Conservation (phyloP, 2,329 filamentous ascomycete species). For the Trematosphaeria pertusa region DNA sequence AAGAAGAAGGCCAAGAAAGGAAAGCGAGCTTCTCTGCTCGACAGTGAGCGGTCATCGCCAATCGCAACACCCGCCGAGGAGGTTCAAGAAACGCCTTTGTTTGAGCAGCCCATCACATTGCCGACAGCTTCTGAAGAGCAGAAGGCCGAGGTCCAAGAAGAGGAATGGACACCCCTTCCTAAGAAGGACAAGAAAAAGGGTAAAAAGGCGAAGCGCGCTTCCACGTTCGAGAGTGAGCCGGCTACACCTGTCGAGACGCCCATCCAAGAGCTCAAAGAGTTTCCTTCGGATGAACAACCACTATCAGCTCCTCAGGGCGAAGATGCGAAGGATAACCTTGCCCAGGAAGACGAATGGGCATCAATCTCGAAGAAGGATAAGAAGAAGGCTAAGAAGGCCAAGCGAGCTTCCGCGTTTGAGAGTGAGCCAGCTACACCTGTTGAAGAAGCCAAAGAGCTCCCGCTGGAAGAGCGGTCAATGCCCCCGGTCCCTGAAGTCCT, state of each 20-base stretch:
- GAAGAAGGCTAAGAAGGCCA: slow-evolving; percentile 33
- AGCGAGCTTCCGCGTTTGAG: slow-evolving; percentile 16
- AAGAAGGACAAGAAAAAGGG: slow-evolving; percentile 36
- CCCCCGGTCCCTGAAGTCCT: too few species aligned
- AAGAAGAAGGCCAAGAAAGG: slow-evolving; percentile 18
- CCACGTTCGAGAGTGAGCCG: slow-evolving; percentile 3
- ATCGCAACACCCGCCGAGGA: slow-evolving; percentile 8
- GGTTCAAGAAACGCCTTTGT: neutral
- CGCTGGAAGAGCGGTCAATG: neutral
- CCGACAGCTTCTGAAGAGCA: slow-evolving; percentile 1
- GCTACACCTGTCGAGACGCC: slow-evolving; percentile 2
- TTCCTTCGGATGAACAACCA: neutral
- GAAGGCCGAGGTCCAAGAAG: slow-evolving; percentile 6
- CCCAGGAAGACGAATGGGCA: slow-evolving; percentile 14
- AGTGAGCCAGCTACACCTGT: slow-evolving; percentile 6
- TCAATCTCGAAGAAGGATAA: slow-evolving; percentile 29
- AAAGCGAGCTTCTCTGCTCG: slow-evolving; percentile 11
- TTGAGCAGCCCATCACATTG: neutral
- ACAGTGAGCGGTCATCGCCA: slow-evolving; percentile 8
- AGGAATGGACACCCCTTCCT: slow-evolving; percentile 17
- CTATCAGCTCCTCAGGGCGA: neutral
- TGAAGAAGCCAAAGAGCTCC: neutral
- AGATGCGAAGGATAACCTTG: neutral
- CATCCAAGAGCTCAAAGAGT: slow-evolving; percentile 3
- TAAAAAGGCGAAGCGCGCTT: slow-evolving; percentile 29